Percentiles rank a stretch among this genome's conserved stretches.
Evolutionary conservation across 139 green algal species (phyloP).

Genomic region (Coccomyxa sp.): DNA sequence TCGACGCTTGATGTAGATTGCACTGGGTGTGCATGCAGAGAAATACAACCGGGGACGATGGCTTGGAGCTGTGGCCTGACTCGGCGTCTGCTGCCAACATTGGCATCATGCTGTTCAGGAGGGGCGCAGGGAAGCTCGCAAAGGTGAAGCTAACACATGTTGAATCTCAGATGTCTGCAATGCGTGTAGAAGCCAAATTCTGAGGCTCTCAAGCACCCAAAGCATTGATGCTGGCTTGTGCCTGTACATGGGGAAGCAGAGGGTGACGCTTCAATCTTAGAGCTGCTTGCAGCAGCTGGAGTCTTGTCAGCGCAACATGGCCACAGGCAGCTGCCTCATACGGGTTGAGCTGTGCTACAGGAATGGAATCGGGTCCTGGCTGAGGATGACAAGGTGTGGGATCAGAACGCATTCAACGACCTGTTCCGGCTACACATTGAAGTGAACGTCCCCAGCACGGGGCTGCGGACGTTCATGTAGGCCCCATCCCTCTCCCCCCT

Average conservation of each 20-base stretch:
- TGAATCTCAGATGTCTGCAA: not conserved
- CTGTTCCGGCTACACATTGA: constrained; percentile 37
- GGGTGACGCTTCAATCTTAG: no score
- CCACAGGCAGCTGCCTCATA: no score
- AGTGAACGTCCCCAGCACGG: not conserved
- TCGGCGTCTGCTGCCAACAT: constrained; percentile 85
- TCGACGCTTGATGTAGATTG: not conserved
- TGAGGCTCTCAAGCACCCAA: no score
- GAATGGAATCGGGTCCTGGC: constrained; percentile 57
- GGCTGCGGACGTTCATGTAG: no score
- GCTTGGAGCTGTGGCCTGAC: constrained; percentile 62
- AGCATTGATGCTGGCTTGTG: no score
- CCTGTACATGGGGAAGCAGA: no score
- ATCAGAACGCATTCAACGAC: constrained; percentile 93
- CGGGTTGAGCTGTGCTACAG: constrained; percentile 16
- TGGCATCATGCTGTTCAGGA: constrained; percentile 89
- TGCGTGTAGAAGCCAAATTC: not conserved
- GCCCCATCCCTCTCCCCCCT: no score
- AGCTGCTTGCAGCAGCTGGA: no score
- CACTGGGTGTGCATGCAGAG: constrained; percentile 8
- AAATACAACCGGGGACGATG: constrained; percentile 36
- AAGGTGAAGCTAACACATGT: constrained; percentile 23
- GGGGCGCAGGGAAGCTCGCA: constrained; percentile 47
- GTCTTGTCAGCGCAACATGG: no score
- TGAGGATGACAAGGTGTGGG: constrained; percentile 76